Conservation (phyloP, 1,284 basidiomycete genomes). For the Exobasidium rhododendri region DNA sequence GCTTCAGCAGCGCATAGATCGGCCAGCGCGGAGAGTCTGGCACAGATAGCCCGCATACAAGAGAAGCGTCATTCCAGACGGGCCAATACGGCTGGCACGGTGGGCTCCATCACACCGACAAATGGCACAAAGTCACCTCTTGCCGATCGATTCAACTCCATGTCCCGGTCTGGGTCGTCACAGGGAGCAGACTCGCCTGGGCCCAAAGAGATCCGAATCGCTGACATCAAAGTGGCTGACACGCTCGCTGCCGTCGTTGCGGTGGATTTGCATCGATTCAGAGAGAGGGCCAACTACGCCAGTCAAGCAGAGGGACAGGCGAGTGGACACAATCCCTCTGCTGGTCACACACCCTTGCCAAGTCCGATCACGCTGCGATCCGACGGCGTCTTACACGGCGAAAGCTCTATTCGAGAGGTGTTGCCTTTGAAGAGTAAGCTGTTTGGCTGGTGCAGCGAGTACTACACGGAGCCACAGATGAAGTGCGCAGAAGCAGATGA, state of each 20-base stretch:
- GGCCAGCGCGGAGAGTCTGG: slow-evolving; percentile 38
- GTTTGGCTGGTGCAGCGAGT: slow-evolving; percentile 94
- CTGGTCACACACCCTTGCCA: slow-evolving; percentile 30
- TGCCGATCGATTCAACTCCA: background rate
- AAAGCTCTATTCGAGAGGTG: slow-evolving; percentile 53
- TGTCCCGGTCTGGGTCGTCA: background rate
- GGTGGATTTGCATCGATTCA: slow-evolving; percentile 41
- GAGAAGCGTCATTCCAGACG: slow-evolving; percentile 11
- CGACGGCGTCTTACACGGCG: background rate
- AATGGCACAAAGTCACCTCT: slow-evolving; percentile 14
- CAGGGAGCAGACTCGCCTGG: background rate
- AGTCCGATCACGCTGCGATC: slow-evolving; percentile 13
- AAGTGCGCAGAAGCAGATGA: slow-evolving; percentile 83
- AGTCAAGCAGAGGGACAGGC: background rate
- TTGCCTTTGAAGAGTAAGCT: slow-evolving; percentile 86
- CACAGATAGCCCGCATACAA: slow-evolving; percentile 24
- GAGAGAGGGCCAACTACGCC: slow-evolving; percentile 19
- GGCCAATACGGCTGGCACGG: background rate
- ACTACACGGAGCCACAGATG: slow-evolving; percentile 86
- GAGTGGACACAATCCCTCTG: slow-evolving; percentile 14
- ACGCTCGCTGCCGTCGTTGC: slow-evolving; percentile 49
- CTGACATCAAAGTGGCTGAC: slow-evolving; percentile 35
- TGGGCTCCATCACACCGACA: background rate
- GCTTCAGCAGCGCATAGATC: slow-evolving; percentile 27
- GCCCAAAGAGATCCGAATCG: slow-evolving; percentile 6